phyloP scores from a whole-genome alignment of 352 stramenopile species.

The Poterioochromonas sp. region DNA sequence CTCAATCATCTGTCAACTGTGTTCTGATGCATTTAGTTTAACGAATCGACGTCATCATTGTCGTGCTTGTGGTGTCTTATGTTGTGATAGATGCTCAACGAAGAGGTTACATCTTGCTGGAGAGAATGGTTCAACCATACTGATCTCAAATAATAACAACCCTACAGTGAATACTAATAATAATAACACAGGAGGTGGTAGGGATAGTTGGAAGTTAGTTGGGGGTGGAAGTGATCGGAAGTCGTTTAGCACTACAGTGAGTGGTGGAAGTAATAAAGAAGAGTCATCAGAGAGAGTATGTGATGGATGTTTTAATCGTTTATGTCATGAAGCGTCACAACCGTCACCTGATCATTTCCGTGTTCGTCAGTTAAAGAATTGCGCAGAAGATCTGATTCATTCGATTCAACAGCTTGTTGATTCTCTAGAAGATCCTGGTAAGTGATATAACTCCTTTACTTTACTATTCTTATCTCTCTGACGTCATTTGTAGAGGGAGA shows the following conservation, averaged over 20 bases:
- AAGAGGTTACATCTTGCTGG: conserved; percentile 5
- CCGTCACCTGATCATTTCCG: conserved; percentile 22
- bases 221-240: neutral
- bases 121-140: too few species aligned
- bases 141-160: too few species aligned
- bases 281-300: conserved; percentile 11
- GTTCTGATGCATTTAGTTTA: conserved; percentile 17
- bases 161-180: too few species aligned
- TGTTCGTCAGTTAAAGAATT: conserved; percentile 16
- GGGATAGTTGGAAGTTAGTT: too few species aligned
- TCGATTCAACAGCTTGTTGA: neutral
- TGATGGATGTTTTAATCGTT: conserved; percentile 30
- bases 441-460: too few species aligned
- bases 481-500: too few species aligned
- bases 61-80: conserved; percentile 7
- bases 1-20: conserved; percentile 4
- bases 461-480: too few species aligned
- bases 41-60: conserved; percentile 22
- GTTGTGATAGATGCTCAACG: conserved; percentile 19
- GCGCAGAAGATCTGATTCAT: conserved; percentile 10
- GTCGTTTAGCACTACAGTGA: neutral
- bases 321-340: conserved; percentile 1
- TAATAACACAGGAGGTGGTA: too few species aligned
- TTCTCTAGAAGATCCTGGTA: neutral
- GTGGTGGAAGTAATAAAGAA: neutral